Conservation (phyloP, 305 asterid species). For the Salvia sclarea region DNA sequence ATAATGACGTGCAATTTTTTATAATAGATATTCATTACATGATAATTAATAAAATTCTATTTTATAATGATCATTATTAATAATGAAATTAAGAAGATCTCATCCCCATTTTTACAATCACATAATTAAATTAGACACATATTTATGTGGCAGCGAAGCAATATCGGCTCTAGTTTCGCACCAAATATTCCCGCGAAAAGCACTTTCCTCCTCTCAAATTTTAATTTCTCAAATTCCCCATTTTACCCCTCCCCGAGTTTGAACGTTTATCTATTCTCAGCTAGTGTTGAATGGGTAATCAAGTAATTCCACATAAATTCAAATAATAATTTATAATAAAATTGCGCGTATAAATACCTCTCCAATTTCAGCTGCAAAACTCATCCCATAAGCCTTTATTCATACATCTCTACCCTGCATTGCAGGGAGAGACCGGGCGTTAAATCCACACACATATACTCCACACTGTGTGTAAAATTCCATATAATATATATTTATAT, state of each 20-base stretch:
- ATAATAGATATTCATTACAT: no score
- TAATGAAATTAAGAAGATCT: no score
- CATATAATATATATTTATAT: background rate
- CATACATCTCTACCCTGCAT: constrained; percentile 47
- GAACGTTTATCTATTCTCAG: background rate
- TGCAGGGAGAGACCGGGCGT: constrained; percentile 46
- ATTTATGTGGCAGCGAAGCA: constrained; percentile 7
- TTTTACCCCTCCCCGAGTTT: constrained; percentile 2
- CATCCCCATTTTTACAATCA: no score
- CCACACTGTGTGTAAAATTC: constrained; percentile 15
- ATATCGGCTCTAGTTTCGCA: background rate
- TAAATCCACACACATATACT: background rate
- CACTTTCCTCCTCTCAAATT: background rate
- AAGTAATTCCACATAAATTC: background rate
- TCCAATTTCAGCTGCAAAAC: background rate
- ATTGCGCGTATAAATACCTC: constrained; percentile 1
- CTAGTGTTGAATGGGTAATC: background rate
- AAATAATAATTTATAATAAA: background rate
- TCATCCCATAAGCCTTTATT: constrained; percentile 30
- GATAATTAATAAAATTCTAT: no score
- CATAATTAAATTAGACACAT: background rate
- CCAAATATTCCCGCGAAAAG: constrained; percentile 27
- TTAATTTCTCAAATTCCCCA: background rate
- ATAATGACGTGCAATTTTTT: no score
- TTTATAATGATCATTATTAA: no score